A percentile compares a stretch with the other conserved stretches of the same genome.
Conservation (phyloP, 2,329 filamentous ascomycete genomes). For the Escovopsis sp. region DNA sequence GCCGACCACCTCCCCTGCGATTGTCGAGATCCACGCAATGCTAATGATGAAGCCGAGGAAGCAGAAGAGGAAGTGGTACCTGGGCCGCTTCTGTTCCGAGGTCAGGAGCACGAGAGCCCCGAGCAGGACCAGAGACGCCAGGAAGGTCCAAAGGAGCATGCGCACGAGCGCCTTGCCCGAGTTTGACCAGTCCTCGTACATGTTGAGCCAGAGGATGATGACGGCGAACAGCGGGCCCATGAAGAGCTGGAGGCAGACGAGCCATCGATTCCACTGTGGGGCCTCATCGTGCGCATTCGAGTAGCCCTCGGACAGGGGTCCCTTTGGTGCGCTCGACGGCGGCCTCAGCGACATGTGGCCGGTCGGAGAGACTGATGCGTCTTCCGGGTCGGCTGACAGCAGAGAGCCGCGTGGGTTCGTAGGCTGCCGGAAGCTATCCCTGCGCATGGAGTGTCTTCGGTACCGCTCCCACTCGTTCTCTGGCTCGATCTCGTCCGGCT, state of each 20-base stretch:
- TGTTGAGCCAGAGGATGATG: slow-evolving; percentile 59
- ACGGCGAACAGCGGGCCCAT: slow-evolving; percentile 75
- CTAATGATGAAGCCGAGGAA: slow-evolving; percentile 82
- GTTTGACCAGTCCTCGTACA: slow-evolving; percentile 40
- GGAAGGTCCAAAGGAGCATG: slow-evolving; percentile 48
- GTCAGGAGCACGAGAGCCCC: slow-evolving; percentile 54
- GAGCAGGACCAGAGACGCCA: slow-evolving; percentile 54
- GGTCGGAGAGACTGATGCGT: slow-evolving; percentile 7
- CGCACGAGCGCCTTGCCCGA: slow-evolving; percentile 36
- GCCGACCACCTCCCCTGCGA: slow-evolving; percentile 89
- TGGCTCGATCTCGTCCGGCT: slow-evolving; percentile 19
- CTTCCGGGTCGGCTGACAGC: slow-evolving; percentile 10
- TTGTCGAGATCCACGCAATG: slow-evolving; percentile 91
- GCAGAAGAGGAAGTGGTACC: slow-evolving; percentile 65
- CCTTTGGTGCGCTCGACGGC: slow-evolving; percentile 9
- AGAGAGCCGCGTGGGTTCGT: slow-evolving; percentile 7
- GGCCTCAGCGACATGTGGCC: not conserved
- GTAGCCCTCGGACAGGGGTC: slow-evolving; percentile 15
- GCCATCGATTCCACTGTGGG: slow-evolving; percentile 78
- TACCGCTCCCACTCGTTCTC: slow-evolving; percentile 48
- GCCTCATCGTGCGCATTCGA: slow-evolving; percentile 22
- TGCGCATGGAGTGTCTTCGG: slow-evolving; percentile 29
- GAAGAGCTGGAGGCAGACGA: slow-evolving; percentile 72
- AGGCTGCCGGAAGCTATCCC: slow-evolving; percentile 10
- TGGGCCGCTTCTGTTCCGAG: slow-evolving; percentile 48